These are phyloP conservation scores for Coccomyxa sp. DNA, from an alignment of 139 green algal species.

Conservation along the genomic window DNA sequence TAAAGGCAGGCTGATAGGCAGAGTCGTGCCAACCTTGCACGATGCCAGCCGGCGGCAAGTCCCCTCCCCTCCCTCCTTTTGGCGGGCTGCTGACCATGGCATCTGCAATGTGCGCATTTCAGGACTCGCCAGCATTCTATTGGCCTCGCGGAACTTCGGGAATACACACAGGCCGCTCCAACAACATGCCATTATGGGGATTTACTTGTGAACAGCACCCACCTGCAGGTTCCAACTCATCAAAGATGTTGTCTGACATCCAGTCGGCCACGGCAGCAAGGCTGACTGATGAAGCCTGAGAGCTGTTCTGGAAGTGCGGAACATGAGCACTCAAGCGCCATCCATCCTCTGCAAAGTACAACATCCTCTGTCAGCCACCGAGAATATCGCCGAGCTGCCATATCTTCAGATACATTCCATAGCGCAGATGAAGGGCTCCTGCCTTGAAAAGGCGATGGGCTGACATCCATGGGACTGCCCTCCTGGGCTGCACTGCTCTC, in stretches of 20 bases:
- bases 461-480: slow-evolving; percentile 45
- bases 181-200: too few relatives aligned
- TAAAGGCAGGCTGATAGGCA: background rate
- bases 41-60: slow-evolving; percentile 21
- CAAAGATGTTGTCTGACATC: slow-evolving; percentile 20
- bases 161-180: too few relatives aligned
- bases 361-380: too few relatives aligned
- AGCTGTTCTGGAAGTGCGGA: background rate
- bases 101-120: slow-evolving; percentile 2
- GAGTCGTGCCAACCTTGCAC: slow-evolving; percentile 12
- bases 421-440: background rate
- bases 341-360: slow-evolving; percentile 7
- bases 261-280: slow-evolving; percentile 19
- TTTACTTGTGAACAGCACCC: background rate
- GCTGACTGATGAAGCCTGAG: background rate
- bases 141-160: background rate
- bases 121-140: background rate
- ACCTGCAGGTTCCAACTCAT: slow-evolving; percentile 17
- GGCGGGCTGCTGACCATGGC: slow-evolving; percentile 24
- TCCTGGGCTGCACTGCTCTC: slow-evolving; percentile 1
- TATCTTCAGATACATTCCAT: too few relatives aligned
- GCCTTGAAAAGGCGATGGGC: slow-evolving; percentile 31
- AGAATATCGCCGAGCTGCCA: too few relatives aligned
- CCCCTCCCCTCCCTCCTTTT: background rate
- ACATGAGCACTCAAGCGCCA: slow-evolving; percentile 8